phyloP scores from a whole-genome alignment of 148 eudicot genomes.

The Rhododendron ferrugineum region DNA sequence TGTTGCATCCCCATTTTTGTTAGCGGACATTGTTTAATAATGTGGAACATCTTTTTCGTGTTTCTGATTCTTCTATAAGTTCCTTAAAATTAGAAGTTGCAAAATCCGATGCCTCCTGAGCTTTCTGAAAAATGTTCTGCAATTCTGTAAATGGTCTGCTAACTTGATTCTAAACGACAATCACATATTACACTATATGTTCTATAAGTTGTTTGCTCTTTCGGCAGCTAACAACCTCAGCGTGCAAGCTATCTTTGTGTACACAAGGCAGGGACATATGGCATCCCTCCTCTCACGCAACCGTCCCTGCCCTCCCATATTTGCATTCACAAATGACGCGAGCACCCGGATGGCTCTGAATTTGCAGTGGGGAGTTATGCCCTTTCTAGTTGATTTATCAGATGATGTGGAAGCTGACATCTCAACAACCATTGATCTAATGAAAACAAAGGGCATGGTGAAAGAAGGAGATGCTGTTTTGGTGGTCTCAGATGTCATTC shows the following conservation, averaged over 20 bases:
- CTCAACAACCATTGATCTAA: conserved; percentile 18
- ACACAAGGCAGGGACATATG: conserved; percentile 42
- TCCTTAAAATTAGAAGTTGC: background rate
- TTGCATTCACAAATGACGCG: conserved; percentile 36
- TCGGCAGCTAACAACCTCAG: conserved; percentile 43
- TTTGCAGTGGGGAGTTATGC: conserved; percentile 47
- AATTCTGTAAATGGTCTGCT: background rate
- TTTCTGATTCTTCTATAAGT: background rate
- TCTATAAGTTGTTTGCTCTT: conserved; percentile 1
- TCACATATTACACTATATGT: background rate
- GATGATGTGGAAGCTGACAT: conserved; percentile 39
- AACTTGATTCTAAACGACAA: background rate
- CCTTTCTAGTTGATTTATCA: conserved; percentile 33
- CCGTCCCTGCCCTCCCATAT: conserved; percentile 41
- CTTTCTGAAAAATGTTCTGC: background rate
- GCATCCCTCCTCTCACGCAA: conserved; percentile 50
- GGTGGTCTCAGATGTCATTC: conserved; percentile 38
- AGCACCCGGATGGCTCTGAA: conserved; percentile 37
- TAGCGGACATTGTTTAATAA: background rate
- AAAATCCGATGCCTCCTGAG: background rate
- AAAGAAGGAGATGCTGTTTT: conserved; percentile 36
- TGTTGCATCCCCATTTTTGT: background rate
- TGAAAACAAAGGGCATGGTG: conserved; percentile 35
- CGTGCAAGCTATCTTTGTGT: conserved; percentile 43
- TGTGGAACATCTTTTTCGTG: background rate